Conservation (phyloP, 2,329 filamentous ascomycete species). For the Rutstroemia sp. region DNA sequence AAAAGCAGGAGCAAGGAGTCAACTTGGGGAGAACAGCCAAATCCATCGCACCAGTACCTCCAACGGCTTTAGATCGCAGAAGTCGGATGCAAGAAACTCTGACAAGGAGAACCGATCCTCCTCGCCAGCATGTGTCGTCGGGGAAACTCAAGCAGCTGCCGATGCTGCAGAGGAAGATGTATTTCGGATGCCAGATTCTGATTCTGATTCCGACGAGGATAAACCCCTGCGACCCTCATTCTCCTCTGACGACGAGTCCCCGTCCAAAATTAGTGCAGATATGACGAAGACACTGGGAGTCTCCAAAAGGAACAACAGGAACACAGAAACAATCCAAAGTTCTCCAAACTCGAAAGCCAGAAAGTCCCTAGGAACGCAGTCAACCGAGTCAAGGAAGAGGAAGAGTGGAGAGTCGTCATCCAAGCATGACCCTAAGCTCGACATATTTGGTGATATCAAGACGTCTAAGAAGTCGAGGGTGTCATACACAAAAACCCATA, state of each 20-base stretch:
- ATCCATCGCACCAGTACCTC: background rate
- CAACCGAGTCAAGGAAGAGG: conserved; percentile 14
- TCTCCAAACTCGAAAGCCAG: background rate
- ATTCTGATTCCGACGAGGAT: conserved; percentile 4
- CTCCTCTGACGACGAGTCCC: conserved; percentile 4
- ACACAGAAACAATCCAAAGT: background rate
- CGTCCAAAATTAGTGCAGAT: background rate
- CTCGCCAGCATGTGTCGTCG: background rate
- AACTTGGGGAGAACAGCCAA: background rate
- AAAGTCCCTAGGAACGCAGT: background rate
- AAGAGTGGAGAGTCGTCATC: conserved; percentile 10
- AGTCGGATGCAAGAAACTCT: background rate
- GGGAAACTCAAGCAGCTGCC: background rate
- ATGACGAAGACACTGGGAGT: conserved; percentile 2
- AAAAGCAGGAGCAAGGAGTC: background rate
- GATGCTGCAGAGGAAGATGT: background rate
- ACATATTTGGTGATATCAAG: conserved; percentile 14
- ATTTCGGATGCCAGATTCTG: background rate
- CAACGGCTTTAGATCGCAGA: background rate
- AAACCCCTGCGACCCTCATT: background rate
- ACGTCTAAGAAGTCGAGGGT: conserved; percentile 9
- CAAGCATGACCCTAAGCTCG: conserved; percentile 11
- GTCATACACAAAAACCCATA: conserved; percentile 1
- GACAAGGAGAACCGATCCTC: background rate
- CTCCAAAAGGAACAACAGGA: background rate